Evolutionary conservation across 2,329 filamentous ascomycete species (phyloP).

Genomic region (Ophiostoma sp.): DNA sequence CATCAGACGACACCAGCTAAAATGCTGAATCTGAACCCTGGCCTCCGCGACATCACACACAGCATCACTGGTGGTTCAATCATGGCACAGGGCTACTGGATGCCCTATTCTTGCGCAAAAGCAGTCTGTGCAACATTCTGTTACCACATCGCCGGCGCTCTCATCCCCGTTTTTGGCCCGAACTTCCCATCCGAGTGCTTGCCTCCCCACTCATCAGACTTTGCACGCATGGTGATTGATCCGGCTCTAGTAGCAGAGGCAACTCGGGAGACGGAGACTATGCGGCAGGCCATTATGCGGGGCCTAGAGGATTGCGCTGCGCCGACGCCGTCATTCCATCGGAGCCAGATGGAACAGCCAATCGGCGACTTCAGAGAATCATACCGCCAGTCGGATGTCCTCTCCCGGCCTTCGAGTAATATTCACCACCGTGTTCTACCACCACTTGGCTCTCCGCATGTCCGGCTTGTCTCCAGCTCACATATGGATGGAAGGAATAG

Average conservation of each 20-base stretch:
- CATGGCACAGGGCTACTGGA: constrained; percentile 95
- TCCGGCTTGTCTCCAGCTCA: neutral
- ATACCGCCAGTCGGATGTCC: neutral
- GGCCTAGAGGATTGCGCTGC: neutral
- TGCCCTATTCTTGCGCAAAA: constrained; percentile 83
- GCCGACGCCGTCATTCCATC: neutral
- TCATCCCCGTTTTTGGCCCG: constrained; percentile 88
- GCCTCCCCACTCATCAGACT: constrained; percentile 61
- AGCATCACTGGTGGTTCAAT: constrained; percentile 94
- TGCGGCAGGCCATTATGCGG: constrained; percentile 38
- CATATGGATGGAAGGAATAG: neutral
- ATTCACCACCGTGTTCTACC: neutral
- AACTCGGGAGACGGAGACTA: constrained; percentile 48
- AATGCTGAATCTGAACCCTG: constrained; percentile 74
- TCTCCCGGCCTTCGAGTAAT: neutral
- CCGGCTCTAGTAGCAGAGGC: constrained; percentile 55
- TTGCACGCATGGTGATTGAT: constrained; percentile 67
- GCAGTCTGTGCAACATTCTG: constrained; percentile 91
- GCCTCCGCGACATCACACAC: constrained; percentile 84
- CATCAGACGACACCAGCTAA: constrained; percentile 81
- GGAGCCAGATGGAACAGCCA: neutral
- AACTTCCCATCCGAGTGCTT: constrained; percentile 75
- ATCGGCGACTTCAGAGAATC: neutral
- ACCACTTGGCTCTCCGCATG: neutral
- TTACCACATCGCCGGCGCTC: constrained; percentile 74